Percentiles rank a stretch among this genome's conserved stretches.
Evolutionary conservation across 1,139 yeast genomes (phyloP).

Genomic region (Protomyces inundatus): DNA sequence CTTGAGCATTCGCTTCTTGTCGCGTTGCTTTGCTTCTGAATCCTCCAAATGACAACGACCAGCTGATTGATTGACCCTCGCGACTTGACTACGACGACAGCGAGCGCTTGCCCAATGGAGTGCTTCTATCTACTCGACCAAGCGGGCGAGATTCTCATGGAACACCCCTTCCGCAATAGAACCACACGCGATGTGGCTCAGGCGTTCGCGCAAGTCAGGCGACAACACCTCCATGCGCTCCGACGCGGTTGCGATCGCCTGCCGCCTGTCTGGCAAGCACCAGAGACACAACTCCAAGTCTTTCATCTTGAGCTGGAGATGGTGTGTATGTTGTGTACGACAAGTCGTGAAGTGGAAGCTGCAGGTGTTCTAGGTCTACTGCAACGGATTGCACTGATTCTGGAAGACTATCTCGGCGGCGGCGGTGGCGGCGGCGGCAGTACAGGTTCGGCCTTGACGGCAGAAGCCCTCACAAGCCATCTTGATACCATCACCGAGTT

Average conservation of each 20-base stretch:
- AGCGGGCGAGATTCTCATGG: constrained; percentile 29
- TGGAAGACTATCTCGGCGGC: constrained; percentile 55
- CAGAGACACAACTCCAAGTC: background rate
- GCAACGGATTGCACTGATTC: constrained; percentile 36
- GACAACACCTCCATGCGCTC: background rate
- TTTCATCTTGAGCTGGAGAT: constrained; percentile 3
- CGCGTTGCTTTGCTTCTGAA: too few species aligned
- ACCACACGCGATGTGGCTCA: constrained; percentile 1
- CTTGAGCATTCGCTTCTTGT: too few species aligned
- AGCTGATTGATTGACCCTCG: too few species aligned
- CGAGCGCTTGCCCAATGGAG: background rate
- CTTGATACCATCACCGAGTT: constrained; percentile 59
- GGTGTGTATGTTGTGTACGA: constrained; percentile 1
- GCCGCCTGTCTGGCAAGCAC: background rate
- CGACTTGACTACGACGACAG: background rate
- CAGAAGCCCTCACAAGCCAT: constrained; percentile 58
- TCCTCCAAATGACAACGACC: too few species aligned
- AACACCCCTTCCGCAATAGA: constrained; percentile 31
- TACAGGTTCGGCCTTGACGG: constrained; percentile 44
- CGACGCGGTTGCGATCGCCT: background rate
- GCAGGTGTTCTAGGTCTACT: constrained; percentile 13
- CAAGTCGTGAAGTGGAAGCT: constrained; percentile 8
- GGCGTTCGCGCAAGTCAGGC: background rate
- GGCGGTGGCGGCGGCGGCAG: constrained; percentile 29
- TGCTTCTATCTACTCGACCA: constrained; percentile 9